These are phyloP conservation scores for Panellus pusillus DNA, from an alignment of 768 basidiomycete species.

Conservation along the genomic window DNA sequence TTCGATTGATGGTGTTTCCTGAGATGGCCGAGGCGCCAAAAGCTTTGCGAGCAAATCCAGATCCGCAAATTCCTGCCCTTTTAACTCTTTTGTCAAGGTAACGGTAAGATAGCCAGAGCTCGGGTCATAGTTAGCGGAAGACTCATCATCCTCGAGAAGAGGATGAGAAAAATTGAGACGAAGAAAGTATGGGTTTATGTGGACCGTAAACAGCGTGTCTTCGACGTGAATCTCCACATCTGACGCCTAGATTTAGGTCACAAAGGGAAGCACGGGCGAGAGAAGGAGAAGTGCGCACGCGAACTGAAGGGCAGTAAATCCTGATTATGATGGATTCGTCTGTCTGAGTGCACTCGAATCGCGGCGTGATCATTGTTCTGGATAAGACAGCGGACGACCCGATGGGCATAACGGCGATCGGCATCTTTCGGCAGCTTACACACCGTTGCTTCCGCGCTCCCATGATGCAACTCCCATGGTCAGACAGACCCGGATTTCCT, in stretches of 20 bases:
- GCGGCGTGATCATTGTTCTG: constrained; percentile 69
- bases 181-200: constrained; percentile 84
- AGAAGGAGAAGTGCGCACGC: constrained; percentile 42
- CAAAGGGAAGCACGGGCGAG: constrained; percentile 12
- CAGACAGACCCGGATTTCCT: too few relatives aligned
- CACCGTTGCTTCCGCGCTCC: too few relatives aligned
- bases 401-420: background rate
- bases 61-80: constrained; percentile 70
- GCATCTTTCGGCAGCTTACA: background rate
- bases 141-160: constrained; percentile 65
- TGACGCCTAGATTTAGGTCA: constrained; percentile 58
- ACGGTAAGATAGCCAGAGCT: constrained; percentile 75
- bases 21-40: constrained; percentile 60
- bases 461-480: too few relatives aligned
- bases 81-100: constrained; percentile 65
- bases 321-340: constrained; percentile 52
- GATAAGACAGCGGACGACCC: background rate
- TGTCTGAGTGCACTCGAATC: constrained; percentile 70
- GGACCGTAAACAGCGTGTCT: constrained; percentile 64
- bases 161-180: constrained; percentile 74
- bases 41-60: constrained; percentile 78
- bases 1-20: constrained; percentile 50
- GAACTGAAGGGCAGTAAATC: constrained; percentile 71
- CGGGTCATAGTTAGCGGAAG: constrained; percentile 75
- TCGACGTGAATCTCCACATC: constrained; percentile 81